These are phyloP conservation scores for Scedosporium apiospermum DNA, from an alignment of 2,329 filamentous ascomycete species.

Conservation along the genomic window DNA sequence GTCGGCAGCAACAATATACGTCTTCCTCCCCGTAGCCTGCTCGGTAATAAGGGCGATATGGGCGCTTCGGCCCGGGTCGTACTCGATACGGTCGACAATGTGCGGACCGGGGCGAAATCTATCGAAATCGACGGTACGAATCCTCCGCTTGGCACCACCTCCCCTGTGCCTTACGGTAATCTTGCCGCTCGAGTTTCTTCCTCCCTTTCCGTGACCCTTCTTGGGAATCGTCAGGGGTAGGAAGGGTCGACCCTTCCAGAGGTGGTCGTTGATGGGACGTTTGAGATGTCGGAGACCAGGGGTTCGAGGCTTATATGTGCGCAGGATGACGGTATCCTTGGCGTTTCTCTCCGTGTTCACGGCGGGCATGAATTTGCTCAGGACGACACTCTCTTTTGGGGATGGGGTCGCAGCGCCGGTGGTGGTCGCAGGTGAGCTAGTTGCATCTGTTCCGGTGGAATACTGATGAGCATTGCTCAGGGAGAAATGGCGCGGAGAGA, in stretches of 20 bases:
- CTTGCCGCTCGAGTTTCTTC: slow-evolving; percentile 76
- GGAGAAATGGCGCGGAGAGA: neutral
- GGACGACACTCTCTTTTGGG: neutral
- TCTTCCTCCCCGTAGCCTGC: slow-evolving; percentile 63
- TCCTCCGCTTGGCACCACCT: slow-evolving; percentile 84
- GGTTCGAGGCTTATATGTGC: slow-evolving; percentile 88
- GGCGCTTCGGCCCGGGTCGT: slow-evolving; percentile 86
- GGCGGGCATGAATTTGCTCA: neutral
- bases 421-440: neutral
- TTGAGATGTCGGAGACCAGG: slow-evolving; percentile 87
- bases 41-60: slow-evolving; percentile 84
- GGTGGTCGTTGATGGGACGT: slow-evolving; percentile 87
- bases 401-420: neutral
- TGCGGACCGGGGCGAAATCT: slow-evolving; percentile 73
- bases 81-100: slow-evolving; percentile 86
- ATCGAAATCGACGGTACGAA: slow-evolving; percentile 83
- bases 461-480: neutral
- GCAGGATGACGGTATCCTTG: slow-evolving; percentile 41
- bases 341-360: neutral
- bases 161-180: slow-evolving; percentile 88
- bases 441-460: neutral
- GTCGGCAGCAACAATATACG: slow-evolving; percentile 92
- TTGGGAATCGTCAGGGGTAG: slow-evolving; percentile 81
- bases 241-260: slow-evolving; percentile 88
- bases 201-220: slow-evolving; percentile 86